Base-by-base conservation (phyloP, 805 yeast species). In the Cyberlindnera nakhonratchasimensis region DNA sequence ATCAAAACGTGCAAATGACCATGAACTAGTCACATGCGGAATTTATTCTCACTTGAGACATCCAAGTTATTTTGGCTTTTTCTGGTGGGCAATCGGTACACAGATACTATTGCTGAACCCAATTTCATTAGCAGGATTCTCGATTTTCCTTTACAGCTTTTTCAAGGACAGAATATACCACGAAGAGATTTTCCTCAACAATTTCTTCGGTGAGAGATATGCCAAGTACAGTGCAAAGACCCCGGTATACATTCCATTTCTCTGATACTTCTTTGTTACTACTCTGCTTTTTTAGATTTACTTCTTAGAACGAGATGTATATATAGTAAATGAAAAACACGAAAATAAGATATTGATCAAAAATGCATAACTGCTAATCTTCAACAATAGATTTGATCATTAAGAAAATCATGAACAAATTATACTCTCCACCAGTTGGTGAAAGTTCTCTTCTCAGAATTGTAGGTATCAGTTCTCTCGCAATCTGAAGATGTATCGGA, bases 11-110 rank as follows among this genome's bases (percentile, higher is more conserved):
- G 61, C 67, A 24, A 52, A 62, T 1, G 74, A 74, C 40, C 99
- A 93, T 59, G 63, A 51, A 9, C 68, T 93, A 32, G 82, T 93
- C 11, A 86, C 87, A 0, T 51, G 63, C 10, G 98, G 97, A 0
- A 66, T 91, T 3, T 93, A 91, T 61, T 44, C 69, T 2, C 49
- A 63, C 20, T 64, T 77, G 13, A 71, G 99, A 47, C 99, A 93
- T 61, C 99, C 99, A 6, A 82, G 95, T 36, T 93, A 93, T 63
- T 74, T 80, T 30, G 99, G 97, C 0, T 93, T 85, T 61, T 90
- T 80, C 57, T 80, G 88, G 77, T 93, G 98, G 97, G 91, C 95
- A 12, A 51, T 90, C 4, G 97, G 97, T 0, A 71, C 88, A 1
- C 96, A 91, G 59, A 19, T 93, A 34, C 50, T 82, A 46, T 62